Conservation (phyloP, 768 basidiomycete species). For the Phaeotremella fagi region DNA sequence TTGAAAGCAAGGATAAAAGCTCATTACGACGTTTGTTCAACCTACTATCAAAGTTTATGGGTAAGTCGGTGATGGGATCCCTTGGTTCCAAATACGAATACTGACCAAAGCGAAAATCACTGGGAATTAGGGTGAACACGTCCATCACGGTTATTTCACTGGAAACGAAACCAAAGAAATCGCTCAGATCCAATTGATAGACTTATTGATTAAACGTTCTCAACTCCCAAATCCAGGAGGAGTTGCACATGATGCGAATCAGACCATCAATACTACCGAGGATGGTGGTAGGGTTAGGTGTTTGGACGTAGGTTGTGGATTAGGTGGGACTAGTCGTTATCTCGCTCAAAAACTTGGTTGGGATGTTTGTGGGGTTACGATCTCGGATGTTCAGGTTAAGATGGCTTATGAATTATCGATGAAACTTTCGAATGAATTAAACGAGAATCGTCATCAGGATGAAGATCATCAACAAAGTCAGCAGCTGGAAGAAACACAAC, state of each 20-base stretch:
- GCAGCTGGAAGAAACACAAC: too few relatives aligned
- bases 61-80: too few relatives aligned
- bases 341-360: conserved; percentile 14
- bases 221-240: background rate
- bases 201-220: conserved; percentile 11
- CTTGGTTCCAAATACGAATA: too few relatives aligned
- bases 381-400: conserved; percentile 16
- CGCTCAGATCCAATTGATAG: conserved; percentile 20
- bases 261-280: background rate
- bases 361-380: conserved; percentile 14
- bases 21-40: conserved; percentile 23
- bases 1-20: conserved; percentile 17
- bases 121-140: conserved; percentile 18
- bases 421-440: background rate
- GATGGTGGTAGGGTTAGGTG: conserved; percentile 1
- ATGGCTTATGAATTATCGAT: conserved; percentile 19
- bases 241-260: background rate
- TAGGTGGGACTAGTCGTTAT: conserved; percentile 20
- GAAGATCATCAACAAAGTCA: too few relatives aligned
- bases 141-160: conserved; percentile 22
- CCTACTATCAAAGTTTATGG: conserved; percentile 19
- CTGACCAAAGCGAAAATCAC: too few relatives aligned
- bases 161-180: conserved; percentile 12
- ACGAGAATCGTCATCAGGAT: too few relatives aligned
- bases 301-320: conserved; percentile 18